phyloP scores from a whole-genome alignment of 2,329 filamentous ascomycete genomes.

The Fusarium siculi region DNA sequence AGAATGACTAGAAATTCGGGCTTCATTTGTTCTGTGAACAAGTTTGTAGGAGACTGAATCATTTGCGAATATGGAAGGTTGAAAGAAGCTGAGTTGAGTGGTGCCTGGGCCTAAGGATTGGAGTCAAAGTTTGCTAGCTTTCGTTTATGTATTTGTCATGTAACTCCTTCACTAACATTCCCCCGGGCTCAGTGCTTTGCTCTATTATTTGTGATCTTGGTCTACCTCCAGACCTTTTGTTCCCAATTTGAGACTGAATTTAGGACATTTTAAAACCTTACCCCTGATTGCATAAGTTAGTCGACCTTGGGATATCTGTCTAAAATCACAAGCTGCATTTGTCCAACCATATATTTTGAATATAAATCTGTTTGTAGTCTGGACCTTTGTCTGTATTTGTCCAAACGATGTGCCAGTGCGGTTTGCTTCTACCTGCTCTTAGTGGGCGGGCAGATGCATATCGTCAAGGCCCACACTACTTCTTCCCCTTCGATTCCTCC shows the following conservation, averaged over 20 bases:
- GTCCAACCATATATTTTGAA: rapidly evolving
- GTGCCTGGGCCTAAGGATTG: background rate
- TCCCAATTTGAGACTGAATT: background rate
- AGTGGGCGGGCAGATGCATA: background rate
- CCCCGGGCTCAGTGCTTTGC: rapidly evolving
- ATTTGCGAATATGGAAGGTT: rapidly evolving
- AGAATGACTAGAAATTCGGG: rapidly evolving
- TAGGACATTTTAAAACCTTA: too few species aligned
- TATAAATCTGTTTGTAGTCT: background rate
- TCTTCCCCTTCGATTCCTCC: background rate
- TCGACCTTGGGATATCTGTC: background rate
- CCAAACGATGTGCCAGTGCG: background rate
- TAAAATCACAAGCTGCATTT: background rate
- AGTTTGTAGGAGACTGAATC: rapidly evolving
- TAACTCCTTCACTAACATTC: background rate
- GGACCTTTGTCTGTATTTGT: background rate
- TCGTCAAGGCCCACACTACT: background rate
- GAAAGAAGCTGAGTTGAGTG: background rate
- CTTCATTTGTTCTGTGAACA: rapidly evolving
- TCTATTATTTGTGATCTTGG: rapidly evolving
- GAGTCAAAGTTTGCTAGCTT: background rate
- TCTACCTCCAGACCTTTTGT: too few species aligned
- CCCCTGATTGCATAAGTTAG: background rate
- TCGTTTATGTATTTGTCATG: too few species aligned
- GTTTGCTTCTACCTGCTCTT: background rate